Evolutionary conservation across 768 basidiomycete genomes (phyloP).

Genomic region (Serendipita sp.): DNA sequence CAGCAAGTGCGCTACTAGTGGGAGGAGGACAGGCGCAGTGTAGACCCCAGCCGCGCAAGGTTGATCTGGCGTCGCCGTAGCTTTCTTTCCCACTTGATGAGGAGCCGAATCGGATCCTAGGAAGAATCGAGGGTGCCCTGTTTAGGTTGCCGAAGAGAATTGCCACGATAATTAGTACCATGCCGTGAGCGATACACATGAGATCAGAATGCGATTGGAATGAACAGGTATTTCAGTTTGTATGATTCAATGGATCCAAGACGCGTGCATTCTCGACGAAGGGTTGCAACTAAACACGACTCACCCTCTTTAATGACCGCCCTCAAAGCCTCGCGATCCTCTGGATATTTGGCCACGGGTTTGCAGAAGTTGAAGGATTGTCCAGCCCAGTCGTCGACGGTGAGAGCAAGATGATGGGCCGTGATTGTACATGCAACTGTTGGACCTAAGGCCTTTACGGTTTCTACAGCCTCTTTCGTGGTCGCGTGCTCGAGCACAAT

Average conservation of each 20-base stretch:
- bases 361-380: conserved; percentile 96
- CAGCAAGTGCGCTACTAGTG: conserved; percentile 74
- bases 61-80: conserved; percentile 48
- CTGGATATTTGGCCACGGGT: conserved; percentile 91
- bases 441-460: conserved; percentile 56
- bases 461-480: conserved; percentile 76
- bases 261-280: background rate
- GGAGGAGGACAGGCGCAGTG: conserved; percentile 82
- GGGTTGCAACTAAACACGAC: background rate
- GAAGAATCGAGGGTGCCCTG: conserved; percentile 90
- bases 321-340: conserved; percentile 70
- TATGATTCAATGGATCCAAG: background rate
- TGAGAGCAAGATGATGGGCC: conserved; percentile 85
- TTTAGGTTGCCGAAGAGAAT: too few species aligned
- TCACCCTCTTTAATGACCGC: conserved; percentile 61
- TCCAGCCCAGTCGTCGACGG: conserved; percentile 92
- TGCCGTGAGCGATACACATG: background rate
- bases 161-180: background rate
- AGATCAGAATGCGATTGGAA: background rate
- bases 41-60: conserved; percentile 93
- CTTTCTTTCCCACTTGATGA: conserved; percentile 56
- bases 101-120: conserved; percentile 95
- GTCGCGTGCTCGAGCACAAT: conserved; percentile 98
- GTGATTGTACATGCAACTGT: conserved; percentile 96
- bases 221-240: background rate